A percentile compares a stretch with the other conserved stretches of the same genome.
Evolutionary conservation across 1,284 basidiomycete species (phyloP).

Genomic region (Microbotryum silenes-acaulis): DNA sequence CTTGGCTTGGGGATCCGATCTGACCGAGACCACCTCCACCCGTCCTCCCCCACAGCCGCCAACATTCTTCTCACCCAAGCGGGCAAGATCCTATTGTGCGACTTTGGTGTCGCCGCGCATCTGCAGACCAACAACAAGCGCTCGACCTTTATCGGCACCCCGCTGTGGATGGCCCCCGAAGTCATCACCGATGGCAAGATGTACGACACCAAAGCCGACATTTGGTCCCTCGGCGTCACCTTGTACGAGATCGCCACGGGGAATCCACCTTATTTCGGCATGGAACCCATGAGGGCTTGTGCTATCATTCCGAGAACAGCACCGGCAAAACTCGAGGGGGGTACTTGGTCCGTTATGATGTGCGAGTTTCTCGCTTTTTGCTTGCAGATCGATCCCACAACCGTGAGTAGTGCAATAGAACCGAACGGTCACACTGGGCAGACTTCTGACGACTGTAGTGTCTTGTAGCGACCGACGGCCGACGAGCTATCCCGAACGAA

Average conservation of each 20-base stretch:
- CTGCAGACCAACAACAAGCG: conserved; percentile 79
- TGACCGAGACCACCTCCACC: too few species aligned
- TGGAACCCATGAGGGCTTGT: conserved; percentile 66
- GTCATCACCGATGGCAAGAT: conserved; percentile 77
- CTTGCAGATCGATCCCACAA: conserved; percentile 70
- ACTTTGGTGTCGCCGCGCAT: conserved; percentile 94
- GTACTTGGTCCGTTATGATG: conserved; percentile 69
- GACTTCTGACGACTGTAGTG: neutral
- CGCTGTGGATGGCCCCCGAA: conserved; percentile 99
- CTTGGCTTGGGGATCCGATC: too few species aligned
- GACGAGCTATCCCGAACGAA: conserved; percentile 86
- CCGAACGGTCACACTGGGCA: conserved; percentile 12
- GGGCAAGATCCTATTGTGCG: conserved; percentile 85
- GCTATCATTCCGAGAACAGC: conserved; percentile 79
- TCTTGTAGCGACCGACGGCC: conserved; percentile 64
- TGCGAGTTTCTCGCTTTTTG: conserved; percentile 81
- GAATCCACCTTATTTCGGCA: conserved; percentile 72
- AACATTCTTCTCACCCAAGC: conserved; percentile 82
- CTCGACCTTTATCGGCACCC: conserved; percentile 90
- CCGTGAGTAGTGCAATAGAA: conserved; percentile 49
- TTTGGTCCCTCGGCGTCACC: conserved; percentile 93
- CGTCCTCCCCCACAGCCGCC: conserved; percentile 52
- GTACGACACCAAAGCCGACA: conserved; percentile 92
- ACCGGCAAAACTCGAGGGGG: conserved; percentile 73
- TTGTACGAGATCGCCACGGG: conserved; percentile 92